Base-by-base conservation (phyloP, 305 asterid species). In the Fraxinus velutina region DNA sequence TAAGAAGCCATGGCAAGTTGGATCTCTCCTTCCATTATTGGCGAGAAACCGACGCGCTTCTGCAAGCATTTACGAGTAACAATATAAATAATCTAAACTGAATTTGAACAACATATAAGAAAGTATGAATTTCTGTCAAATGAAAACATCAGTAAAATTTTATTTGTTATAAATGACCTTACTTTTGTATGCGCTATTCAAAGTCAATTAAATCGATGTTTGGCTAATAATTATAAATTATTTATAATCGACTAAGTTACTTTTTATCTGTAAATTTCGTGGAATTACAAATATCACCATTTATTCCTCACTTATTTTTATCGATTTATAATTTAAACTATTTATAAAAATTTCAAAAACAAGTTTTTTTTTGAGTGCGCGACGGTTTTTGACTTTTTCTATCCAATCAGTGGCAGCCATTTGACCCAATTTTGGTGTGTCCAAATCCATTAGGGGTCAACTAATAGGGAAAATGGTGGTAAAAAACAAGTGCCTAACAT, bases 21-120 rank as follows among this genome's bases (percentile, higher is more conserved):
- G 75, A 91, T 92, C 84, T 94, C 97, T 80, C 92, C 92, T 85
- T 91, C 95, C 5, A 57, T 88, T 36, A 92, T 78, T 9, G 98
- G 95, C 88, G 87, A 57, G 83, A 94, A 94, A 71, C 97, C 97
- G 73, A 94, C 98, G 78, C 91, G 92, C 76, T 85, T 94, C 98
- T 94, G 97, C 91, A 91, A 76, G n/a, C 32, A 66, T 24, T 27
- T 66, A 66, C 17, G 9, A 27, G 73, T 7, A 27, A 66, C n/a
- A 66, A 66, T 68, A 66, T 68, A 12, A 24, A 13, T 27, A 12
- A 24, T 68, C 21, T 9, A 33, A 22, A 62, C n/a, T 21, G 33
- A 62, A 24, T 62, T 52, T 77, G 0, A 47, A 42, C 34, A 24
- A 13, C 5, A 7, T 21, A 62, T 24, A 24, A 22, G 72, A 62